Conservation (phyloP, 176 grass and related monocot species). For the Eremochloa ophiuroides region DNA sequence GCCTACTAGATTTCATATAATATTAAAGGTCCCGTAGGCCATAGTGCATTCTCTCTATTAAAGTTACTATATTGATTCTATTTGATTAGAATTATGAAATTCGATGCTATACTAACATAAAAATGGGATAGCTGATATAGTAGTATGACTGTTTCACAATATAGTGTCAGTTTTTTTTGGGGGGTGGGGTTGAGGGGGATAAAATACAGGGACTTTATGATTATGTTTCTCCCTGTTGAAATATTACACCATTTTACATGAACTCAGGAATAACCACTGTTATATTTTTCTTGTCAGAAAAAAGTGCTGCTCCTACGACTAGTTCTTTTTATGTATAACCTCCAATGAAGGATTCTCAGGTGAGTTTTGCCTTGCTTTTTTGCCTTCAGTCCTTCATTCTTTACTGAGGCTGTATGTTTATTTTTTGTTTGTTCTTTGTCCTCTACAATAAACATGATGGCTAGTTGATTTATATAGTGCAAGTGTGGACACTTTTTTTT, state of each 20-base stretch:
- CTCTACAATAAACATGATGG: constrained; percentile 1
- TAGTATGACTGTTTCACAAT: neutral
- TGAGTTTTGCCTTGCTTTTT: constrained; percentile 22
- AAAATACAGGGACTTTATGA: neutral
- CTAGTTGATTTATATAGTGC: neutral
- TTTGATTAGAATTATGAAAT: constrained; percentile 5
- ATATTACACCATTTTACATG: neutral
- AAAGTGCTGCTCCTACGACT: neutral
- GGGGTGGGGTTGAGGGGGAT: no score
- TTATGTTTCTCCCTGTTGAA: neutral
- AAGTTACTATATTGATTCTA: neutral
- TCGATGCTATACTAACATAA: neutral
- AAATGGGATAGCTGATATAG: neutral
- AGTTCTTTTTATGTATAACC: constrained; percentile 30
- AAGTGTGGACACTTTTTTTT: constrained; percentile 1
- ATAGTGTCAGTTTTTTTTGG: neutral
- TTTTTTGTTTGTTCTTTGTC: neutral
- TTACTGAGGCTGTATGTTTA: neutral
- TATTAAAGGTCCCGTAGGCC: neutral
- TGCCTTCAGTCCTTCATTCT: neutral
- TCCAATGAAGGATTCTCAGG: constrained; percentile 64
- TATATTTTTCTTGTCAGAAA: constrained; percentile 26
- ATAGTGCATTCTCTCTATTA: neutral
- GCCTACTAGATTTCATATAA: neutral
- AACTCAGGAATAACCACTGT: constrained; percentile 5